Evolutionary conservation across 176 grass and related monocot genomes (phyloP).

Genomic region (Musa acuminata): DNA sequence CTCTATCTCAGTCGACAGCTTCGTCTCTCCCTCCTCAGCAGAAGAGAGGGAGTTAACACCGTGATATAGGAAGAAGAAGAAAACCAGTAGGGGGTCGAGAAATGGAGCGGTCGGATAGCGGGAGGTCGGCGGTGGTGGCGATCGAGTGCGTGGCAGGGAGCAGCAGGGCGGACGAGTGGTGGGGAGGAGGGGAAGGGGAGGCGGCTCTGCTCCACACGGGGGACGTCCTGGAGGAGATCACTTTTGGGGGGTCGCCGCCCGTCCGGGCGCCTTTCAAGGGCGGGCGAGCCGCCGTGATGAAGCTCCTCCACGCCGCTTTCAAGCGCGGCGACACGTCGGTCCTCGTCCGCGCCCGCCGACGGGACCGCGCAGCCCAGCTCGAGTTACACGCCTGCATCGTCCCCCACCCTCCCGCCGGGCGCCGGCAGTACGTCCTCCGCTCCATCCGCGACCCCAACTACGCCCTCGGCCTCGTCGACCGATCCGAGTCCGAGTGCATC

Average conservation of each 20-base stretch:
- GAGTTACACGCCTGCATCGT: slow-evolving; percentile 84
- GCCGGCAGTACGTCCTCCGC: slow-evolving; percentile 59
- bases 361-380: not conserved
- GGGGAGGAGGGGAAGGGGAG: slow-evolving; percentile 9
- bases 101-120: slow-evolving; percentile 36
- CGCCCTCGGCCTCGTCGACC: slow-evolving; percentile 69
- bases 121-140: slow-evolving; percentile 35
- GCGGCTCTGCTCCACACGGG: slow-evolving; percentile 36
- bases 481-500: slow-evolving; percentile 84
- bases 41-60: no score
- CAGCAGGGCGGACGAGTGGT: slow-evolving; percentile 63
- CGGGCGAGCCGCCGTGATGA: slow-evolving; percentile 55
- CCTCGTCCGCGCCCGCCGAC: slow-evolving; percentile 35
- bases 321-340: slow-evolving; percentile 75
- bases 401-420: slow-evolving; percentile 34
- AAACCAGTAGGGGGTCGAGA: no score
- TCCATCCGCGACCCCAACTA: slow-evolving; percentile 92
- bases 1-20: no score
- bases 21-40: no score
- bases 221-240: slow-evolving; percentile 57
- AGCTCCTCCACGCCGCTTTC: slow-evolving; percentile 63
- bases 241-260: slow-evolving; percentile 35
- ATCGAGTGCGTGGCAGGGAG: slow-evolving; percentile 70
- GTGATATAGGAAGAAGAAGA: no score
- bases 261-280: slow-evolving; percentile 78